Evolutionary conservation across 2,329 filamentous ascomycete genomes (phyloP).

Genomic region (Furcasterigmium sp.): DNA sequence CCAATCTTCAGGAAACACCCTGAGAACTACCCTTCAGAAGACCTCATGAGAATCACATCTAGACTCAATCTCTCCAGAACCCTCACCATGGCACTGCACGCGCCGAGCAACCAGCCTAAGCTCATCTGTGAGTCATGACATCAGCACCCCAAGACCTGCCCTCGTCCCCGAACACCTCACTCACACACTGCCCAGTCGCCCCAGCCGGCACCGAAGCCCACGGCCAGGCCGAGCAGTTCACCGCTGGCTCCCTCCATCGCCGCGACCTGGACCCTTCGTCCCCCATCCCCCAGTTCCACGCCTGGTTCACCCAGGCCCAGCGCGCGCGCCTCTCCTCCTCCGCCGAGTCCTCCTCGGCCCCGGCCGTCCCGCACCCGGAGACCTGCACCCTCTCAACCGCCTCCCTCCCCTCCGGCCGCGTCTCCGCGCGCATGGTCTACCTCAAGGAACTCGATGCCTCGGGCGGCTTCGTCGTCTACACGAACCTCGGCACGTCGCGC

Average conservation of each 20-base stretch:
- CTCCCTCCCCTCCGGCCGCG: constrained; percentile 72
- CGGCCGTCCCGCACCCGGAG: constrained; percentile 69
- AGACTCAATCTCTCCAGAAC: constrained; percentile 5
- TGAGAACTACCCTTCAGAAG: neutral
- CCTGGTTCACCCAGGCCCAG: constrained; percentile 78
- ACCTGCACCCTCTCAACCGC: constrained; percentile 86
- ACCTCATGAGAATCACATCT: neutral
- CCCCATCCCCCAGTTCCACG: constrained; percentile 80
- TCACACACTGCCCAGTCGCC: constrained; percentile 43
- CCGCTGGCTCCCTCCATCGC: constrained; percentile 52
- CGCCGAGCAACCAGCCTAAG: constrained; percentile 32
- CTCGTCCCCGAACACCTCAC: constrained; percentile 3
- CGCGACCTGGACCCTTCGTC: constrained; percentile 53
- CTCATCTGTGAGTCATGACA: constrained; percentile 40
- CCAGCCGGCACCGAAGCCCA: constrained; percentile 53
- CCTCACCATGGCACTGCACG: constrained; percentile 39
- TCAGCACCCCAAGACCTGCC: no score
- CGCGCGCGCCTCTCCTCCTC: constrained; percentile 17
- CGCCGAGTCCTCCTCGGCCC: constrained; percentile 11
- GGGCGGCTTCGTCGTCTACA: constrained; percentile 84
- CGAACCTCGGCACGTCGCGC: constrained; percentile 78
- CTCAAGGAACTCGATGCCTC: constrained; percentile 83
- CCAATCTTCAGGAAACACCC: no score
- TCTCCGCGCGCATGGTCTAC: constrained; percentile 84
- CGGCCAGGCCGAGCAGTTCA: constrained; percentile 72